Evolutionary conservation across 345 rosid genomes (phyloP).

Genomic region (Moricandia arvensis): DNA sequence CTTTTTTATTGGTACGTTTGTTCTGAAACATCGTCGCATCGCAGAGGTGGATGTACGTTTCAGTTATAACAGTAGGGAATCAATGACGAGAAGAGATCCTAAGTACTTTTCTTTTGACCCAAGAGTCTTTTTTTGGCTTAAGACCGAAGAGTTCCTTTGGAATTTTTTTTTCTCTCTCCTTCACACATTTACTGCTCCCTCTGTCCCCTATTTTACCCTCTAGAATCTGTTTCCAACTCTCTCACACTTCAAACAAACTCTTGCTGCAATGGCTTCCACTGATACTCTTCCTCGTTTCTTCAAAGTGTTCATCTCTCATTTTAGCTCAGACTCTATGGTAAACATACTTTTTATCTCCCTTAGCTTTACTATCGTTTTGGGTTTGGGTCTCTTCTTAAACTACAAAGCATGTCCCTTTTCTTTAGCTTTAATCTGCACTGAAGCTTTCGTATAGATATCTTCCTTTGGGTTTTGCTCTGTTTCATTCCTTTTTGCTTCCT

Average conservation of each 20-base stretch:
- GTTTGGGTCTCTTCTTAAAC: background rate
- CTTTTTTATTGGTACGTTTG: background rate
- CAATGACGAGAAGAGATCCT: background rate
- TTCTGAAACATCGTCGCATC: background rate
- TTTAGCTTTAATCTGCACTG: background rate
- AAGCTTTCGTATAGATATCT: background rate
- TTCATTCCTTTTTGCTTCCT: background rate
- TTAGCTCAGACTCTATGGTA: slow-evolving; percentile 24
- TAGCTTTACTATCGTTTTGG: background rate
- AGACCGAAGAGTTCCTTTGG: too few species aligned
- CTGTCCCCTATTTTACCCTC: background rate
- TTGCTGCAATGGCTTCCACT: background rate
- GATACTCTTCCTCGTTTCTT: slow-evolving; percentile 23
- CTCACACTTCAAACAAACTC: background rate
- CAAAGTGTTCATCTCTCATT: slow-evolving; percentile 14
- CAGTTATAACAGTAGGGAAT: background rate
- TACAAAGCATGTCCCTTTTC: background rate
- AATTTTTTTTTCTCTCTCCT: background rate
- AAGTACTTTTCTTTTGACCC: background rate
- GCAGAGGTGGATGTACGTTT: background rate
- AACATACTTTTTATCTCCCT: background rate
- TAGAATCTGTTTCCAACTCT: background rate
- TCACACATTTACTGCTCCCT: background rate
- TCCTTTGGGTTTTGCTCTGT: background rate
- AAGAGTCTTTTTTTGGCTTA: background rate